Conservation (phyloP, 805 yeast genomes). For the Ogataea pini region DNA sequence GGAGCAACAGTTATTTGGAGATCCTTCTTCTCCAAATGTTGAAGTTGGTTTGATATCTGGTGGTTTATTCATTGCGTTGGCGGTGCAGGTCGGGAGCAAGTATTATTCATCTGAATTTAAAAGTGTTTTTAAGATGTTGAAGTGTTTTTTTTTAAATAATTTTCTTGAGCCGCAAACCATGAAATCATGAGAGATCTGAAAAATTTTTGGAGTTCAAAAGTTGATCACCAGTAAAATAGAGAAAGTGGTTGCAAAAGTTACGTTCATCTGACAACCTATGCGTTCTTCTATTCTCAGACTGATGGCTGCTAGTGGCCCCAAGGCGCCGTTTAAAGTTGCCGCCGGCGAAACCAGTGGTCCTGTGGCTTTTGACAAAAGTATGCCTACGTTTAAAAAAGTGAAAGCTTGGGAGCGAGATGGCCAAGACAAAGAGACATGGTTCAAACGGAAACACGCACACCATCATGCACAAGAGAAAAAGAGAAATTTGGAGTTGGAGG, state of each 20-base stretch:
- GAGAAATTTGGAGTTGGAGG: conserved; percentile 24
- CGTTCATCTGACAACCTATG: neutral
- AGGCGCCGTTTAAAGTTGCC: conserved; percentile 32
- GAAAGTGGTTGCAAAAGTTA: neutral
- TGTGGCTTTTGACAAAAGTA: conserved; percentile 42
- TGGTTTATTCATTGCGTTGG: too few species aligned
- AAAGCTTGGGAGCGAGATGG: conserved; percentile 73
- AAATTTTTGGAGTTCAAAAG: conserved; percentile 1
- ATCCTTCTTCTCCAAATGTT: neutral
- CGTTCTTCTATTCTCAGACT: neutral
- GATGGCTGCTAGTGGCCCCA: conserved; percentile 19
- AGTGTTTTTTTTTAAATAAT: neutral
- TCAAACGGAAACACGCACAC: conserved; percentile 63
- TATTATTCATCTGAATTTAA: too few species aligned
- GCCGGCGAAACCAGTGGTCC: conserved; percentile 4
- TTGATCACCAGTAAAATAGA: neutral
- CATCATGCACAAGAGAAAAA: conserved; percentile 55
- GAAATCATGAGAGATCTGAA: neutral
- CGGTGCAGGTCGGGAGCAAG: too few species aligned
- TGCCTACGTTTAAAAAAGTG: conserved; percentile 38
- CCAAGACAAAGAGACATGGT: conserved; percentile 61
- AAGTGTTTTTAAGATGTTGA: too few species aligned
- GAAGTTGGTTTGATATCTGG: too few species aligned
- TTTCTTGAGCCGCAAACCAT: neutral
- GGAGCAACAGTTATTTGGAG: neutral